Conservation (phyloP, 2,329 filamentous ascomycete species). For the Cladosporium sp. region DNA sequence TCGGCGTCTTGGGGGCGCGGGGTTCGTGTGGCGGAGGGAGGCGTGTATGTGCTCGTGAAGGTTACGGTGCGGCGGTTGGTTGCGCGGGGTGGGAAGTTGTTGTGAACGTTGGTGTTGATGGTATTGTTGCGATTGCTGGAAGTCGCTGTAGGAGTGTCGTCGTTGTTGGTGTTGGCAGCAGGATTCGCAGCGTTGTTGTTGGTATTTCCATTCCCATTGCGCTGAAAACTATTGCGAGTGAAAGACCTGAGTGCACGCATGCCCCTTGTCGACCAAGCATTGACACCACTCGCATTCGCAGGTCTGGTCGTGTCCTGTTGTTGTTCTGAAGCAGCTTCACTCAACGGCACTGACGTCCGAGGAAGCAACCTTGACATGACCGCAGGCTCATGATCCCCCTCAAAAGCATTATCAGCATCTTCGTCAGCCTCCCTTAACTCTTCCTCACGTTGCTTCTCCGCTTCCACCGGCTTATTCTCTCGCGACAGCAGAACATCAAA, state of each 20-base stretch:
- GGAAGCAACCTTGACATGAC: no score
- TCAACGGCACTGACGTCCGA: no score
- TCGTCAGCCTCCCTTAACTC: neutral
- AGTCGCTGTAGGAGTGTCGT: neutral
- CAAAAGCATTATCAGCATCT: neutral
- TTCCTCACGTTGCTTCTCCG: neutral
- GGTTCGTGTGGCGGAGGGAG: neutral
- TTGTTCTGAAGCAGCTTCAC: no score
- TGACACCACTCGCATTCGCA: neutral
- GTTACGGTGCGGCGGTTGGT: no score
- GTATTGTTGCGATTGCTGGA: slow-evolving; percentile 6
- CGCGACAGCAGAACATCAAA: slow-evolving; percentile 30
- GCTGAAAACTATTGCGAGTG: neutral
- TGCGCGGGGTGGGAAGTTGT: neutral
- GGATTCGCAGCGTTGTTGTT: neutral
- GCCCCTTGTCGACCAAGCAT: neutral
- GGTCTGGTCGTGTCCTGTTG: neutral
- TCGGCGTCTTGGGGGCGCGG: slow-evolving; percentile 29
- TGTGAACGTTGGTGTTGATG: neutral
- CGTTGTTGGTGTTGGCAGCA: neutral
- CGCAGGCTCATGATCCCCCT: neutral
- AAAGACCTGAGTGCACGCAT: slow-evolving; percentile 2
- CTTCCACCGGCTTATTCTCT: slow-evolving; percentile 14
- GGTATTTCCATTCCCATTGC: neutral
- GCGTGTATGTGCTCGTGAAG: no score